Evolutionary conservation across 495 filamentous ascomycete genomes (phyloP).

Genomic region (Aspergillus hancockii): DNA sequence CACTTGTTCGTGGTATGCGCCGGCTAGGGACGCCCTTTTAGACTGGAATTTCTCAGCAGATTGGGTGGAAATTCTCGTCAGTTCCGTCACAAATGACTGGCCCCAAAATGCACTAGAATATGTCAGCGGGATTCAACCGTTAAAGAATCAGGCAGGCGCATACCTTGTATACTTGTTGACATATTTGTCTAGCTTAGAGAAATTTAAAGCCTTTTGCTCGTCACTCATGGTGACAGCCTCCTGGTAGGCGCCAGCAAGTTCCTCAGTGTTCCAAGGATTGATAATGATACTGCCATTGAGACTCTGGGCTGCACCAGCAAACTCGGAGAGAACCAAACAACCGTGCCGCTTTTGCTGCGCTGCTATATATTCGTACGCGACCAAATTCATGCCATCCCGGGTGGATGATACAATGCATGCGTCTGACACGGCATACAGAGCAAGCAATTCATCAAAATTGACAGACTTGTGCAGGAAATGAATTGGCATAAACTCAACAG

Average conservation of each 20-base stretch:
- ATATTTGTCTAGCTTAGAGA: constrained; percentile 86
- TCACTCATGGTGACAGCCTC: constrained; percentile 91
- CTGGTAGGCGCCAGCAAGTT: constrained; percentile 88
- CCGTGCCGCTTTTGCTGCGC: constrained; percentile 86
- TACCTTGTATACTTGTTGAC: constrained; percentile 93
- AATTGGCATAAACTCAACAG: constrained; percentile 96
- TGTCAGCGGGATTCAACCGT: constrained; percentile 10
- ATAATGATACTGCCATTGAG: constrained; percentile 90
- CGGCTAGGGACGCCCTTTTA: constrained; percentile 29
- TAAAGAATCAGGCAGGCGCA: constrained; percentile 1
- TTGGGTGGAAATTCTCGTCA: constrained; percentile 65
- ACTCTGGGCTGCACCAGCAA: constrained; percentile 90
- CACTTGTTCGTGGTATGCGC: constrained; percentile 10
- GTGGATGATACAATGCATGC: constrained; percentile 94
- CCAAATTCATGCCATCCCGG: constrained; percentile 98
- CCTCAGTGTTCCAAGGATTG: constrained; percentile 97
- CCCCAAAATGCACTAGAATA: constrained; percentile 86
- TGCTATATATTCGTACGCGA: constrained; percentile 97
- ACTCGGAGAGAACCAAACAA: constrained; percentile 90
- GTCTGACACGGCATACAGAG: constrained; percentile 90
- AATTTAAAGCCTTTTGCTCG: constrained; percentile 82
- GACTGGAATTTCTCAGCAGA: constrained; percentile 46
- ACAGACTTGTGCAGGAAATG: constrained; percentile 97
- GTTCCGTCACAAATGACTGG: constrained; percentile 85
- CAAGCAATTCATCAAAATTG: constrained; percentile 87